Conservation (phyloP, 768 basidiomycete species). For the Pleurotus salmoneostramineus region DNA sequence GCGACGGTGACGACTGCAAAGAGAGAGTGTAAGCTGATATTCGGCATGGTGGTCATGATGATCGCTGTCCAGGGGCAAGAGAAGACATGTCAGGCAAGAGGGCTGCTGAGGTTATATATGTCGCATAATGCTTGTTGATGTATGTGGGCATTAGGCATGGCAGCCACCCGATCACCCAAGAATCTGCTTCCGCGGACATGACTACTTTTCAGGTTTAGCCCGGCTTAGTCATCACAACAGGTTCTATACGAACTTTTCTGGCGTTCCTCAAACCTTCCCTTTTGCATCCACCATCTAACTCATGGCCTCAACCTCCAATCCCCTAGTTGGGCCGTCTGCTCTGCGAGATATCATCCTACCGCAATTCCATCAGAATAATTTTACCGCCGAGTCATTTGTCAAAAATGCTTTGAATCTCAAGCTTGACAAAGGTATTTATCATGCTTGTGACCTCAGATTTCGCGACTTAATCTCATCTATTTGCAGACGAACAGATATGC, state of each 20-base stretch:
- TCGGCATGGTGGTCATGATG: no score
- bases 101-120: no score
- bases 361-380: constrained; percentile 93
- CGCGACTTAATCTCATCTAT: constrained; percentile 2
- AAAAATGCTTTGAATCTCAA: constrained; percentile 83
- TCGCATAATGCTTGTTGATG: no score
- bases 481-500: constrained; percentile 90
- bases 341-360: constrained; percentile 75
- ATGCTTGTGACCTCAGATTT: neutral
- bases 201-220: neutral
- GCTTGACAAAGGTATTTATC: constrained; percentile 76
- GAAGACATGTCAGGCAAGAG: no score
- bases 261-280: constrained; percentile 1
- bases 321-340: constrained; percentile 52
- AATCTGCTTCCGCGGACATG: neutral
- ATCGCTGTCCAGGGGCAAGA: no score
- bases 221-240: neutral
- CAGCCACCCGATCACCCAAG: neutral
- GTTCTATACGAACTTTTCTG: neutral
- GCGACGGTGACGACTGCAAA: neutral
- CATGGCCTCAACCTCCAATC: constrained; percentile 37
- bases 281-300: neutral
- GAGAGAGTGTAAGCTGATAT: neutral
- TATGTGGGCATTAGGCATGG: neutral
- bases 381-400: constrained; percentile 74